Base-by-base conservation (phyloP, 371 early-diverging fungal species). In the Mucor plumbeus region DNA sequence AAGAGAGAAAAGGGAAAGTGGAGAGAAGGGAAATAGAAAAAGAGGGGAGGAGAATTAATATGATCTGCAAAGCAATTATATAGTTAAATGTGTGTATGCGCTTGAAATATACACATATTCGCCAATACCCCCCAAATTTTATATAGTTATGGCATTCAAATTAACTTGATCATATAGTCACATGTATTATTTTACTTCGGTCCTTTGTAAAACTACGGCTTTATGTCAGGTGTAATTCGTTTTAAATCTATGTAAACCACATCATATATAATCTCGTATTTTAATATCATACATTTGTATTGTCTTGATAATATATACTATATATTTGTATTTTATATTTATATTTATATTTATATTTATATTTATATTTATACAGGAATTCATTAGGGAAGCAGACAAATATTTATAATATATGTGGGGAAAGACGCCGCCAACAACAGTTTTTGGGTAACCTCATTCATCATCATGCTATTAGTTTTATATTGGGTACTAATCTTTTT, bases 11-110 rank as follows among this genome's bases (percentile, higher is more conserved):
- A 44, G 11, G 17, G n/a, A 55, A 34, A 34, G 33, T 33, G 6
- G 55, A 55, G 21, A 34, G 21, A 55, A 55, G 33, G 17, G 17
- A 35, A 35, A 55, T 33, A 5, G 35, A 55, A 55, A 34, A 11
- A 26, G 9, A 9, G 56, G 9, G 13, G 56, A 55, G 56, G 56
- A 55, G 56, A 55, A 55, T 55, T 55, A 55, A 50, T 50, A 50
- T 19, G 50, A 50, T 50, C 21, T 50, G 50, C 50, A 50, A 50
- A 13, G 50, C 44, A 44, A 44, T 44, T 44, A 44, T 17, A 44
- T 3, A 38, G 11, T 38, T 50, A 4, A 26, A 8, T 50, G 21
- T 50, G 26, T 10, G 50, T 21, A 44, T 44, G 44, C 3, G 26
- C 26, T 26, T 38, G 38, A 11, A 38, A 38, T 9, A 38, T 38